A percentile compares a stretch with the other conserved stretches of the same genome.
These are phyloP conservation scores for Austroboletus olivaceoglutinosus DNA, from an alignment of 1,284 basidiomycete genomes.

Conservation along the genomic window DNA sequence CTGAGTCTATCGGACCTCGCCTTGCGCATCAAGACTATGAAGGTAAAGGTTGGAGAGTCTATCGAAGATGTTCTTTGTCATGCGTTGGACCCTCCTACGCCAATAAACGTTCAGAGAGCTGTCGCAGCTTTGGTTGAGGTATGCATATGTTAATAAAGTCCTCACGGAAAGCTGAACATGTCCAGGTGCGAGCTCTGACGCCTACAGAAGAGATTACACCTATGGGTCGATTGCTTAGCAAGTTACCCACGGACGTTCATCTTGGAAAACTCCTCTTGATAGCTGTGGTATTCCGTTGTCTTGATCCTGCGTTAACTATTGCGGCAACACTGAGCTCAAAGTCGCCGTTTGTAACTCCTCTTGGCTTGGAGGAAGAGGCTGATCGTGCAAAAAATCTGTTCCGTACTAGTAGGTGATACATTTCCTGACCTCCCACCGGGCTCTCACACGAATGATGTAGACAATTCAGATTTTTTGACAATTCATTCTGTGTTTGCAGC, in stretches of 20 bases:
- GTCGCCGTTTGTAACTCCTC: slow-evolving; percentile 87
- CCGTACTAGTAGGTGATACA: slow-evolving; percentile 56
- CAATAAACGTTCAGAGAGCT: slow-evolving; percentile 90
- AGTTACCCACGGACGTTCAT: slow-evolving; percentile 95
- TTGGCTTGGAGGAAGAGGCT: slow-evolving; percentile 87
- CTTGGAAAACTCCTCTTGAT: slow-evolving; percentile 92
- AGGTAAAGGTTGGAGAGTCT: slow-evolving; percentile 79
- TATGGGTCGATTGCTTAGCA: slow-evolving; percentile 88
- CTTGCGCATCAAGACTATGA: slow-evolving; percentile 96
- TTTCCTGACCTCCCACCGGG: neutral
- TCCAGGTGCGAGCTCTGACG: slow-evolving; percentile 81
- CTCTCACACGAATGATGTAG: slow-evolving; percentile 40
- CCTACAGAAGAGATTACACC: slow-evolving; percentile 90
- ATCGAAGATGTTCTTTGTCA: slow-evolving; percentile 89
- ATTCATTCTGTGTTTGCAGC: slow-evolving; percentile 88
- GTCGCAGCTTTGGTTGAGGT: slow-evolving; percentile 91
- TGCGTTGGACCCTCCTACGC: slow-evolving; percentile 88
- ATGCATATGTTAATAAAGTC: slow-evolving; percentile 15
- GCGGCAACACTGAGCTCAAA: slow-evolving; percentile 93
- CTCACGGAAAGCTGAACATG: slow-evolving; percentile 6
- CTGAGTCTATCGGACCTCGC: slow-evolving; percentile 94
- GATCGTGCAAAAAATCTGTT: slow-evolving; percentile 84
- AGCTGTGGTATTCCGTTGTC: slow-evolving; percentile 83
- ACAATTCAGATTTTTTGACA: slow-evolving; percentile 96
- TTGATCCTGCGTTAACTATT: slow-evolving; percentile 95